Evolutionary conservation across 2,329 filamentous ascomycete species (phyloP).

Genomic region (Laburnicola sp.): DNA sequence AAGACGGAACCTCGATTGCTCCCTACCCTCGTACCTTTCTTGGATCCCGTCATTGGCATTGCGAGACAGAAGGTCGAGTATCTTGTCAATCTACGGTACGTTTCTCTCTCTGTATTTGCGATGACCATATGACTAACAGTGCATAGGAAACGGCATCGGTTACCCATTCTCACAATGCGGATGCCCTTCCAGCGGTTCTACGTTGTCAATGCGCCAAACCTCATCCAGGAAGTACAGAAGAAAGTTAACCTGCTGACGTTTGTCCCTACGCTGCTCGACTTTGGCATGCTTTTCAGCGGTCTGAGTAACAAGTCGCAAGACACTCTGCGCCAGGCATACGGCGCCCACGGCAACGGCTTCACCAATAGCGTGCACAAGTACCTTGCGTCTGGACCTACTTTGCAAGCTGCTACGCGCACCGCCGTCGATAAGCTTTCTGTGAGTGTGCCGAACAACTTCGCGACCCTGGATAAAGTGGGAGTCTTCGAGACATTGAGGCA

Average conservation of each 20-base stretch:
- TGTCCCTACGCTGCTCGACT: conserved; percentile 40
- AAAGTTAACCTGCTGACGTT: conserved; percentile 46
- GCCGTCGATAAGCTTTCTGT: conserved; percentile 39
- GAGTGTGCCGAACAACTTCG: conserved; percentile 20
- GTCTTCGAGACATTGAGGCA: conserved; percentile 32
- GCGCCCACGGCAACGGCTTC: conserved; percentile 45
- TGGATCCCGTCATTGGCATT: conserved; percentile 22
- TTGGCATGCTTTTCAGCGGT: conserved; percentile 36
- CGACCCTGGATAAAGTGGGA: conserved; percentile 8
- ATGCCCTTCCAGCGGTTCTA: conserved; percentile 51
- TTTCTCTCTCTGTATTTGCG: neutral
- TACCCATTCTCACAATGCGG: conserved; percentile 48
- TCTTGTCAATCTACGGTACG: conserved; percentile 17
- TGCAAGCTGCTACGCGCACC: conserved; percentile 43
- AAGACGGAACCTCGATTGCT: conserved; percentile 20
- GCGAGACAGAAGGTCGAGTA: conserved; percentile 19
- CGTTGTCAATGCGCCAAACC: conserved; percentile 43
- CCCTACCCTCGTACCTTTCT: conserved; percentile 18
- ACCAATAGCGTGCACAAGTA: conserved; percentile 41
- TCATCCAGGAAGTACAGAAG: conserved; percentile 47
- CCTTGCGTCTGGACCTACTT: conserved; percentile 36
- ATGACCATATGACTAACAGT: neutral
- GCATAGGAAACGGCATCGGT: conserved; percentile 14
- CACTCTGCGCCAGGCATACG: conserved; percentile 22
- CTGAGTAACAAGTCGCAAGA: conserved; percentile 23